A percentile compares a stretch with the other conserved stretches of the same genome.
phyloP scores from a whole-genome alignment of 192 early-diverging fungal genomes.

The Backusella macrospora region DNA sequence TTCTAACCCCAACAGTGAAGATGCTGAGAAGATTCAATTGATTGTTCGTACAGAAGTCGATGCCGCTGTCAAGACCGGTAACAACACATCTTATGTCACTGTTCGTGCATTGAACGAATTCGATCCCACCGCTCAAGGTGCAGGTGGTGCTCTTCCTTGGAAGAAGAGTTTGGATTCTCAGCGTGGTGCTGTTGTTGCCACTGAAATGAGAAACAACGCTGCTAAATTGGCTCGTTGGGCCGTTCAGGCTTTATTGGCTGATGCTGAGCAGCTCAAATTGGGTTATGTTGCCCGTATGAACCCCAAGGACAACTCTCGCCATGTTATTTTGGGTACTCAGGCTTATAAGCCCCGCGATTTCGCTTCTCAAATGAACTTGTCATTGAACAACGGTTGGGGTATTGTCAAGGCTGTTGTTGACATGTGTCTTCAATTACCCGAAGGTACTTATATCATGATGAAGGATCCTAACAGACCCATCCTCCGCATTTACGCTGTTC shows the following conservation, averaged over 20 bases:
- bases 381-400: slow-evolving; percentile 90
- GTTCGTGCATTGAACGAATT: slow-evolving; percentile 92
- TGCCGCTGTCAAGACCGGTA: slow-evolving; percentile 66
- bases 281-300: slow-evolving; percentile 79
- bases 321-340: slow-evolving; percentile 82
- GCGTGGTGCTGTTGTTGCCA: slow-evolving; percentile 94
- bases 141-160: slow-evolving; percentile 92
- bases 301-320: slow-evolving; percentile 78
- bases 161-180: slow-evolving; percentile 91
- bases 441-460: slow-evolving; percentile 94
- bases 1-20: slow-evolving; percentile 43
- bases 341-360: slow-evolving; percentile 90
- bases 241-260: slow-evolving; percentile 87
- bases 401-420: slow-evolving; percentile 94
- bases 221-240: slow-evolving; percentile 96
- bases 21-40: slow-evolving; percentile 67
- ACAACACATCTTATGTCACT: slow-evolving; percentile 58
- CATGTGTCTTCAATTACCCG: slow-evolving; percentile 78
- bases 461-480: slow-evolving; percentile 96
- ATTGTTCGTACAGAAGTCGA: slow-evolving; percentile 91
- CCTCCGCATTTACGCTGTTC: slow-evolving; percentile 81
- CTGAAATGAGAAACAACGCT: slow-evolving; percentile 97
- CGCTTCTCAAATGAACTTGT: slow-evolving; percentile 85
- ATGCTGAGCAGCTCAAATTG: slow-evolving; percentile 88
- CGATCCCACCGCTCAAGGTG: slow-evolving; percentile 81